phyloP scores from a whole-genome alignment of 1,284 basidiomycete genomes.

The Trichosporon asahii region DNA sequence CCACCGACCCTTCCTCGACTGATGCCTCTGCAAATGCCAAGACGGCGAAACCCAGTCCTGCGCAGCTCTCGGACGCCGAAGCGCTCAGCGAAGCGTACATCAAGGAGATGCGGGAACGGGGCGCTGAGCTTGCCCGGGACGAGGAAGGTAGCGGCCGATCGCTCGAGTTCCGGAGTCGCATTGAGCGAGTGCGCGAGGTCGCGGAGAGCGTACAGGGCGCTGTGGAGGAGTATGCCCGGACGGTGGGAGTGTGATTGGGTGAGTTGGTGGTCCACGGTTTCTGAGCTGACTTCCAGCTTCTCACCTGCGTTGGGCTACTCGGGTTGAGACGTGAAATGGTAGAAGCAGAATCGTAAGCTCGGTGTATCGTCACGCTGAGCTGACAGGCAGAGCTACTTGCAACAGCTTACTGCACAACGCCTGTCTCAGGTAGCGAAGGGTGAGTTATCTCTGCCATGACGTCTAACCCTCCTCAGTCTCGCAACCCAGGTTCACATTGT shows the following conservation, averaged over 20 bases:
- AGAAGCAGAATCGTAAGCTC: too few species aligned
- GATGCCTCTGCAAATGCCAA: neutral
- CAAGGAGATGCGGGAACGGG: constrained; percentile 19
- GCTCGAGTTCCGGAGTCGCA: neutral
- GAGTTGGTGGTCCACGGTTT: neutral
- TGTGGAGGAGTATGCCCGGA: constrained; percentile 16
- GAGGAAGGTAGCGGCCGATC: neutral
- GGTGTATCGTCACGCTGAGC: too few species aligned
- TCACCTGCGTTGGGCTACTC: too few species aligned
- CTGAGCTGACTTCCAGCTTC: too few species aligned
- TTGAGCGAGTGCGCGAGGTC: constrained; percentile 11
- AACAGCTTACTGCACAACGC: too few species aligned
- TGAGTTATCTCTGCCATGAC: too few species aligned
- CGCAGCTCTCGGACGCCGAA: neutral
- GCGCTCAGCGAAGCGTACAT: constrained; percentile 17
- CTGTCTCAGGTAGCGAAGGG: too few species aligned
- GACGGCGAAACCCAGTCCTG: neutral
- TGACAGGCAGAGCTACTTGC: too few species aligned
- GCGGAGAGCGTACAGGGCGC: constrained; percentile 15
- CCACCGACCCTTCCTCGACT: neutral
- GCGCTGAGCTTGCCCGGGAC: constrained; percentile 5
- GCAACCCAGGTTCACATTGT: too few species aligned
- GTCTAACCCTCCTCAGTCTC: too few species aligned
- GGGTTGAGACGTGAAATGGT: too few species aligned
- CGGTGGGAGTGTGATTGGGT: neutral